Percentiles rank a stretch among this genome's conserved stretches.
phyloP scores from a whole-genome alignment of 495 filamentous ascomycete genomes.

The Penicillium cosmopolitanum region DNA sequence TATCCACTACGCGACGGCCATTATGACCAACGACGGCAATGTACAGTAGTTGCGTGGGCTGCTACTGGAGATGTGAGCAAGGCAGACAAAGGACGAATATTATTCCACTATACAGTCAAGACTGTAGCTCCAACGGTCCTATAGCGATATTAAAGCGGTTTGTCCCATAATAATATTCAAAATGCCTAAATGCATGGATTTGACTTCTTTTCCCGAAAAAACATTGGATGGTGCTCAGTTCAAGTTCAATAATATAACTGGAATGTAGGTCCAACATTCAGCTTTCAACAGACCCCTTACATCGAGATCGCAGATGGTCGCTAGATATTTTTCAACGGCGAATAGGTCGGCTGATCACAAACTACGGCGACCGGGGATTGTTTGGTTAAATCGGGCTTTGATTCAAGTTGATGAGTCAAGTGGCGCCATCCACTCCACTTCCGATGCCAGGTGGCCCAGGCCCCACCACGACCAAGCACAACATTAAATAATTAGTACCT shows the following conservation, averaged over 20 bases:
- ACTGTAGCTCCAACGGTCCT: slow-evolving; percentile 47
- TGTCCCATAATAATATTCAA: too few relatives aligned
- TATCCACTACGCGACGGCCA: slow-evolving; percentile 61
- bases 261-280: too few relatives aligned
- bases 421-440: background rate
- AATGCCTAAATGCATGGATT: too few relatives aligned
- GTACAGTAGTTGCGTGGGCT: slow-evolving; percentile 54
- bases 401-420: background rate
- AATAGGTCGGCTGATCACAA: slow-evolving; percentile 51
- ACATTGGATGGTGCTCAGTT: too few relatives aligned
- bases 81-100: slow-evolving; percentile 45
- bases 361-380: slow-evolving; percentile 20
- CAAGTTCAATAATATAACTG: too few relatives aligned
- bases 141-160: too few relatives aligned
- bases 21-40: slow-evolving; percentile 61
- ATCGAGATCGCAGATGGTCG: too few relatives aligned
- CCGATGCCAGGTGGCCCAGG: background rate
- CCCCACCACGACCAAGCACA: background rate
- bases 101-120: slow-evolving; percentile 47
- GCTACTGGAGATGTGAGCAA: slow-evolving; percentile 46
- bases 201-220: too few relatives aligned
- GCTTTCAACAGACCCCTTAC: too few relatives aligned
- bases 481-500: too few relatives aligned
- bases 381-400: background rate
- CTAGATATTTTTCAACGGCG: too few relatives aligned